Base-by-base conservation (phyloP, 352 stramenopile species). In the Globisporangium alternatum region DNA sequence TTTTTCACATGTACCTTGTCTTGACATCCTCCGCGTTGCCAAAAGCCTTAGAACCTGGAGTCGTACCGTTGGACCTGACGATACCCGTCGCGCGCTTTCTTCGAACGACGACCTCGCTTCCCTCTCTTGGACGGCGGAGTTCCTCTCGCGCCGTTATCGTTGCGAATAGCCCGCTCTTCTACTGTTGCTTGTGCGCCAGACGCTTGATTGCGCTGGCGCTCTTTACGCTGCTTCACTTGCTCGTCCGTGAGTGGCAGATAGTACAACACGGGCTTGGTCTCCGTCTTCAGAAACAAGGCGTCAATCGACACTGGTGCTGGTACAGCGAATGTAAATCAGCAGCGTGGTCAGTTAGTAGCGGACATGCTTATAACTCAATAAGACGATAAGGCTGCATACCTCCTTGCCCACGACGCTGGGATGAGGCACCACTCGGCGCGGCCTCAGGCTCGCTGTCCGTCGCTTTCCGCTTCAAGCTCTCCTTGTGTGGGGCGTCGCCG, bases 271-370 rank as follows among this genome's bases (percentile, higher is more conserved):
- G 88, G 88, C 60, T 89, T 90, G 30, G 83, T 84, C 55, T 80
- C 71, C 1, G 88, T 96, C 64, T 91, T 91, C 31, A 78, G 66
- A 64, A 95, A 93, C 43, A 90, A 83, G 21, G 89, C 80, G 56
- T 93, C 80, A 62, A 93, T 81, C 17, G 82, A 80, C 53, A 73
- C 70, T 52, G 71, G 67, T 69, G 55, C 52, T 64, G n/a, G 55
- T 33, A 12, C 22, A 39, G 25, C 25, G 25, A 2, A 28, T 28
- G 25, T 28, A 28, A 28, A 28, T 28, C 25, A 28, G 25, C 25
- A 28, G 25, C 25, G 25, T 28, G 25, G 2, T 28, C 25, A 28
- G 2, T 28, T 28, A 28, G 25, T 28, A 28, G 25, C 25, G 25
- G 25, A 28, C 25, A 28, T 28, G 25, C 25, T 28, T 28, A 28